Evolutionary conservation across 805 yeast genomes (phyloP).

Genomic region (Wickerhamomyces tratensis): DNA sequence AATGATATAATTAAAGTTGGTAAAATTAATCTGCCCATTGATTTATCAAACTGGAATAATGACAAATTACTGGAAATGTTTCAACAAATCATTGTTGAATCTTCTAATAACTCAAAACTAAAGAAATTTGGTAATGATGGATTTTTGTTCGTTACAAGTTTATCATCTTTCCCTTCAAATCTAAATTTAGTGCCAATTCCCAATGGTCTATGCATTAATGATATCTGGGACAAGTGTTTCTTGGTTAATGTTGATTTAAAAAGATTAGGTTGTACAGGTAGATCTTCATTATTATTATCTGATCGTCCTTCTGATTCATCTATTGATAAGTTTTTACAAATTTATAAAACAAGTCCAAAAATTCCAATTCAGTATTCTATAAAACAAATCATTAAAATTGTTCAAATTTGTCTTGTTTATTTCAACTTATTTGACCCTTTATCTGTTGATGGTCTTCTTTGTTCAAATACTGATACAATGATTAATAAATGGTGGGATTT

Average conservation of each 20-base stretch:
- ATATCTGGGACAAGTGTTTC: conserved; percentile 42
- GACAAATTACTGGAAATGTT: conserved; percentile 5
- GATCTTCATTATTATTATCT: conserved; percentile 67
- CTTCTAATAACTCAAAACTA: background rate
- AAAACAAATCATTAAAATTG: conserved; percentile 55
- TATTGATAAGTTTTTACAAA: conserved; percentile 70
- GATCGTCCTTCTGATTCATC: conserved; percentile 63
- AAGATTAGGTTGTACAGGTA: conserved; percentile 73
- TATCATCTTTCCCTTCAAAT: conserved; percentile 72
- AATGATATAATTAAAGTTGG: conserved; percentile 54
- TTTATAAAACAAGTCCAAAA: conserved; percentile 48
- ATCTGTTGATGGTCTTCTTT: conserved; percentile 77
- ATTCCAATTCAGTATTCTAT: conserved; percentile 17
- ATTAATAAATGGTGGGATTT: conserved; percentile 74
- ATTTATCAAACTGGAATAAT: conserved; percentile 19
- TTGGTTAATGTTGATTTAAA: conserved; percentile 69
- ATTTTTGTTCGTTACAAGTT: conserved; percentile 65
- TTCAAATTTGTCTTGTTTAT: conserved; percentile 72
- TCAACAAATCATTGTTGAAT: background rate
- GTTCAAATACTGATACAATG: conserved; percentile 68
- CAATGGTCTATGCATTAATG: conserved; percentile 39
- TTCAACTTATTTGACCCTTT: conserved; percentile 61
- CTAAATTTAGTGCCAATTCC: conserved; percentile 64
- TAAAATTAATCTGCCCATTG: conserved; percentile 39
- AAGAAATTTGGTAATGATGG: conserved; percentile 25